Evolutionary conservation across 2,329 filamentous ascomycete genomes (phyloP).

Genomic region (Colletotrichum simmondsii): DNA sequence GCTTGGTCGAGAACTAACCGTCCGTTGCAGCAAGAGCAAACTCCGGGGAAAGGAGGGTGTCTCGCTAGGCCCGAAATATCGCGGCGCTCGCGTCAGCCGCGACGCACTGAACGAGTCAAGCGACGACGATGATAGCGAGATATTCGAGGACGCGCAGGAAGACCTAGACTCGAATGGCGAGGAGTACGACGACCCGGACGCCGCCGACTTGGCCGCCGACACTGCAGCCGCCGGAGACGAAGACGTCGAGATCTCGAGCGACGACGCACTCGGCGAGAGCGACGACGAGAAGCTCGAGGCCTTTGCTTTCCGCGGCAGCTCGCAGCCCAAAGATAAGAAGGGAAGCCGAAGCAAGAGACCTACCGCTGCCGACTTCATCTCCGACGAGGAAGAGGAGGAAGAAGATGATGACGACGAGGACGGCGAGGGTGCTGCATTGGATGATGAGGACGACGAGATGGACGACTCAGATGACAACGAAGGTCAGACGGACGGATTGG

Average conservation of each 20-base stretch:
- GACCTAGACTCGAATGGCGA: conserved; percentile 52
- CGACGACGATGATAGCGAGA: conserved; percentile 62
- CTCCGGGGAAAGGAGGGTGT: conserved; percentile 78
- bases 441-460: conserved; percentile 47
- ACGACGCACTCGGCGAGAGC: conserved; percentile 81
- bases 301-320: conserved; percentile 73
- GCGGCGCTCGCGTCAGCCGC: conserved; percentile 80
- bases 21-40: conserved; percentile 75
- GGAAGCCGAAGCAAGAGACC: conserved; percentile 47
- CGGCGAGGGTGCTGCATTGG: conserved; percentile 44
- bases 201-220: conserved; percentile 64
- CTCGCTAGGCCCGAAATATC: conserved; percentile 81
- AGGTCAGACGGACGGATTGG: conserved; percentile 37
- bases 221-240: conserved; percentile 57
- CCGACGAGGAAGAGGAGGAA: conserved; percentile 53
- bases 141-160: conserved; percentile 50
- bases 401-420: conserved; percentile 48
- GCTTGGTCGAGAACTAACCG: neutral
- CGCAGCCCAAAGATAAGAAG: conserved; percentile 55
- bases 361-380: conserved; percentile 69
- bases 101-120: conserved; percentile 58
- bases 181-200: conserved; percentile 67
- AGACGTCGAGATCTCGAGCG: conserved; percentile 71
- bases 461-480: conserved; percentile 43
- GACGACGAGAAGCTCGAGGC: conserved; percentile 85